Conservation (phyloP, 805 yeast species). For the Maudiozyma turicensis region DNA sequence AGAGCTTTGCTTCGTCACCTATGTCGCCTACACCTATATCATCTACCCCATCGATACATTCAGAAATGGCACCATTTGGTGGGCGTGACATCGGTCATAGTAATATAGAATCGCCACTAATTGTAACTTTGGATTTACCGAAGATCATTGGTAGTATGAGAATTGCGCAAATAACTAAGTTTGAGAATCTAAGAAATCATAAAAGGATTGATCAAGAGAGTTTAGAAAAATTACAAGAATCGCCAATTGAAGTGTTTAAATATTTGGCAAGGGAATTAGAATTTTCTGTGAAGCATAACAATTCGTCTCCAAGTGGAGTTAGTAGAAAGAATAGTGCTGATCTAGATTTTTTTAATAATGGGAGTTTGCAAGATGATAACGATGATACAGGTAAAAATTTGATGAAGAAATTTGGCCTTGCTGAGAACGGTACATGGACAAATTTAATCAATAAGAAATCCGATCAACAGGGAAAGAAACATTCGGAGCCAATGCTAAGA, state of each 20-base stretch:
- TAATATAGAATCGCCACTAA: slow-evolving; percentile 13
- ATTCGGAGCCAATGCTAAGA: not conserved
- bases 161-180: slow-evolving; percentile 9
- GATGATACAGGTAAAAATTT: slow-evolving; percentile 15
- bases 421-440: slow-evolving; percentile 28
- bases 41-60: slow-evolving; percentile 7
- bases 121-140: slow-evolving; percentile 25
- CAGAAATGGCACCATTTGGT: slow-evolving; percentile 8
- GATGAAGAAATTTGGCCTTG: slow-evolving; percentile 23
- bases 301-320: too few species aligned
- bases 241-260: slow-evolving; percentile 27
- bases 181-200: not conserved
- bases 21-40: slow-evolving; percentile 4
- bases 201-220: slow-evolving; percentile 1
- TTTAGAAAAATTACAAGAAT: slow-evolving; percentile 13
- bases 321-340: not conserved
- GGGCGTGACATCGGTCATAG: slow-evolving; percentile 2
- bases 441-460: slow-evolving; percentile 17
- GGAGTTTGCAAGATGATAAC: slow-evolving; percentile 8
- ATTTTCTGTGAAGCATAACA: slow-evolving; percentile 16
- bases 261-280: slow-evolving; percentile 26
- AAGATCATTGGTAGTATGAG: slow-evolving; percentile 23
- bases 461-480: slow-evolving; percentile 4
- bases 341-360: not conserved
- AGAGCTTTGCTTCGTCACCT: slow-evolving; percentile 6